Evolutionary conservation across 2,329 filamentous ascomycete genomes (phyloP).

Genomic region (Podosphaera xanthii): DNA sequence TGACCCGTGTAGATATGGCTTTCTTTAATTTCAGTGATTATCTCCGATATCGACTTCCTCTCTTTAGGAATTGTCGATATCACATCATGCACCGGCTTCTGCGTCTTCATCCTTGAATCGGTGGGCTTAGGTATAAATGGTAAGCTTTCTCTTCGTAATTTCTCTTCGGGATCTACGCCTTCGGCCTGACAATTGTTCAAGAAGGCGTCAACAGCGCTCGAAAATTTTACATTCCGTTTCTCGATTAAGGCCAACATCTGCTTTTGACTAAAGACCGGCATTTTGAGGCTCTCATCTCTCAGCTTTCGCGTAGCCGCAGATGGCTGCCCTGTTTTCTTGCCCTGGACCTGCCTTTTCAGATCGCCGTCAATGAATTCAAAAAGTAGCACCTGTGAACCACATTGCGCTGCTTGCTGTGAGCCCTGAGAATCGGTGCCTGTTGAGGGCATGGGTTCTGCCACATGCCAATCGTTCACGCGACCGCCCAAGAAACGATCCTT

Average conservation of each 20-base stretch:
- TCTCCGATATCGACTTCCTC: constrained; percentile 59
- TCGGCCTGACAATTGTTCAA: constrained; percentile 48
- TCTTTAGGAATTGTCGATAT: constrained; percentile 60
- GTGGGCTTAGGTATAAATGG: constrained; percentile 38
- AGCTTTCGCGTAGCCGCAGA: constrained; percentile 44
- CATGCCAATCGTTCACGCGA: constrained; percentile 26
- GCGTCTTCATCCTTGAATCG: constrained; percentile 19
- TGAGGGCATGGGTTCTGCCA: constrained; percentile 25
- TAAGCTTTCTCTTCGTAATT: constrained; percentile 34
- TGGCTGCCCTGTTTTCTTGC: constrained; percentile 51
- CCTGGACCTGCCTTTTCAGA: constrained; percentile 54
- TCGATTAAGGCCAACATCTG: constrained; percentile 79
- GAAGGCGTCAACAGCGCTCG: constrained; percentile 52
- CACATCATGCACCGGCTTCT: constrained; percentile 17
- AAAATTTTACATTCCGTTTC: constrained; percentile 70
- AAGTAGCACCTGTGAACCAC: constrained; percentile 46
- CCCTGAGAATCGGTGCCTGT: constrained; percentile 34
- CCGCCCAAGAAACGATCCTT: constrained; percentile 41
- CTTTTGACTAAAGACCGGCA: constrained; percentile 83
- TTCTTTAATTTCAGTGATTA: constrained; percentile 61
- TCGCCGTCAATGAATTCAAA: constrained; percentile 91
- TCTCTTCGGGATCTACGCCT: constrained; percentile 41
- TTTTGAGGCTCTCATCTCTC: constrained; percentile 59
- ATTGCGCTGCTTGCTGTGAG: constrained; percentile 14
- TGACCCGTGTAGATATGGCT: constrained; percentile 78